These are phyloP conservation scores for Leccinum sublutescens DNA, from an alignment of 768 basidiomycete species.

Conservation along the genomic window DNA sequence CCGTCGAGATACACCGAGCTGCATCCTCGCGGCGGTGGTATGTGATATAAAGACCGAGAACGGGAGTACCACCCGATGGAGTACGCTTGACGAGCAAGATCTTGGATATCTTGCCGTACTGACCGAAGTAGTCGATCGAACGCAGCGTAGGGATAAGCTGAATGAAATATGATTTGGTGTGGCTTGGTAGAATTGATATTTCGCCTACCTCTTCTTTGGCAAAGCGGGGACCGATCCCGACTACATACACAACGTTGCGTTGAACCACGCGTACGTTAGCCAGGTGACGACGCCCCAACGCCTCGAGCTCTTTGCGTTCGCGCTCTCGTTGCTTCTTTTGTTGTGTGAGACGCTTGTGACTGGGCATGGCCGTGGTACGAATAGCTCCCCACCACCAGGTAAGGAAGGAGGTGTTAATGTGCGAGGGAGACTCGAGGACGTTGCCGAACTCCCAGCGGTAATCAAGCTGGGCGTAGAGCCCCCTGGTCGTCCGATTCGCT, in stretches of 20 bases:
- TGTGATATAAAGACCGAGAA: slow-evolving; percentile 94
- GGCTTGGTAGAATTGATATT: neutral
- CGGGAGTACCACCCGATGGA: slow-evolving; percentile 66
- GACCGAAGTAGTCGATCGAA: slow-evolving; percentile 95
- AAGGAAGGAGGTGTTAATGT: slow-evolving; percentile 3
- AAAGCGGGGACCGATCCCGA: slow-evolving; percentile 90
- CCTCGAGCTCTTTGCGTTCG: slow-evolving; percentile 92
- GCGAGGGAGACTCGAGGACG: slow-evolving; percentile 16
- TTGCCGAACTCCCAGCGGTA: slow-evolving; percentile 16
- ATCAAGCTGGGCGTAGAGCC: slow-evolving; percentile 25
- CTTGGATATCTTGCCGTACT: slow-evolving; percentile 97
- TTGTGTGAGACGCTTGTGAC: slow-evolving; percentile 91
- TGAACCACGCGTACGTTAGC: slow-evolving; percentile 96
- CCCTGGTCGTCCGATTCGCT: neutral
- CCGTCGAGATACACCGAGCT: slow-evolving; percentile 84
- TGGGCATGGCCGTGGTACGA: slow-evolving; percentile 34
- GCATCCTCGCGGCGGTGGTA: slow-evolving; percentile 97
- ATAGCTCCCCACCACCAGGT: slow-evolving; percentile 13
- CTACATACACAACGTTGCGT: slow-evolving; percentile 93
- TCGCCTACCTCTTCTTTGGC: slow-evolving; percentile 90
- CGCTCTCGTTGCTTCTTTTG: slow-evolving; percentile 95
- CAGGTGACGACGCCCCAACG: slow-evolving; percentile 78
- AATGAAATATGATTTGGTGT: slow-evolving; percentile 4
- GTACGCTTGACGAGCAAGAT: slow-evolving; percentile 91
- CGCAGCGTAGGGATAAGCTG: slow-evolving; percentile 90